Base-by-base conservation (phyloP, 345 rosid genomes). In the Arabidopsis arenosa region DNA sequence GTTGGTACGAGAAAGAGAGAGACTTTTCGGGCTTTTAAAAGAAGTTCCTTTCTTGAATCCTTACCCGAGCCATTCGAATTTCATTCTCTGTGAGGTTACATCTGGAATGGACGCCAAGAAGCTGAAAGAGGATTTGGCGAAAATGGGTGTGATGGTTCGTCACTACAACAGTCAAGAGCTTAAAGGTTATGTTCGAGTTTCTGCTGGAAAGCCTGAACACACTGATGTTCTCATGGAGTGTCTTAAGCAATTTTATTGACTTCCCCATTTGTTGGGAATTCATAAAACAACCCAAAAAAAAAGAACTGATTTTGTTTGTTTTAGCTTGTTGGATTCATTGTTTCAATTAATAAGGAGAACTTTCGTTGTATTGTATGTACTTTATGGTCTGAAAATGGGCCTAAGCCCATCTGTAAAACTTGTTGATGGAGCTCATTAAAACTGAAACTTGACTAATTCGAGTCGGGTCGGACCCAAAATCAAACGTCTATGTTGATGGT, bases 81-180 rank as follows among this genome's bases (percentile, higher is more conserved):
- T 89, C 84, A 85, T 95, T 81, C 94, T 90, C 13, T 90, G 99
- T 18, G 88, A 85, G 83, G 97, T 95, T 63, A 84, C 86, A 39
- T 80, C 87, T 37, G 96, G 90, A 68, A 86, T 81, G 89, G 92
- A 89, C 63, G 97, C 97, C 11, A 92, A 90, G 90, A 89, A 86
- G 82, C 79, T 95, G 33, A 92, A 95, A 89, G 97, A 89, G 9
- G 95, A 92, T 79, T 96, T 95, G 63, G 91, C 96, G 0, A 75
- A 75, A 37, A 90, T 82, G 96, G 99, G 97, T 4, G 92, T 92
- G 59, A 89, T 95, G 96, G 83, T 95, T 56, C 97, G 97, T 58
- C 99, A 92, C 85, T 95, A 92, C 75, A 84, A 87, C 33, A 95
- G 88, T 39, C 83, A 83, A 76, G 97, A 89, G 78, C 80, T 95